phyloP scores from a whole-genome alignment of 1,139 yeast species.

The Pichia sp. region DNA sequence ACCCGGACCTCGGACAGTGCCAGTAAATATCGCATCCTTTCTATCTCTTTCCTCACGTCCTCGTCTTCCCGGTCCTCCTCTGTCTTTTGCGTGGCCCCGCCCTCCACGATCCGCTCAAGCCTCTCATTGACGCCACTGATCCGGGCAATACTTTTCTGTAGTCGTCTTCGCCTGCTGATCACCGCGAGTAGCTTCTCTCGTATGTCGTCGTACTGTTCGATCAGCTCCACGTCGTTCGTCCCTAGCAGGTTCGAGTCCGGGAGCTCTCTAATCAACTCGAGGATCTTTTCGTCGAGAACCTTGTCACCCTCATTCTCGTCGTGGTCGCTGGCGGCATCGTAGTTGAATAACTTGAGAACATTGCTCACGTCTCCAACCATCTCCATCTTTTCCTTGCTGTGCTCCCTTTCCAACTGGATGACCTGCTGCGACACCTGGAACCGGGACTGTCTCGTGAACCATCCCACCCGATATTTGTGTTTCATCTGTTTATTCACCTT shows the following conservation, averaged over 20 bases:
- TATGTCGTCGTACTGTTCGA: constrained; percentile 22
- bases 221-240: constrained; percentile 21
- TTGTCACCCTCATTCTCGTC: constrained; percentile 8
- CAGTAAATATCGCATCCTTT: constrained; percentile 10
- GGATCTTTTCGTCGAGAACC: constrained; percentile 10
- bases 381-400: constrained; percentile 16
- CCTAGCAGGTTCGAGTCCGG: constrained; percentile 26
- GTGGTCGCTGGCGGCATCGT: not conserved
- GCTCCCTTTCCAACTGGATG: constrained; percentile 23
- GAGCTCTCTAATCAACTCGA: constrained; percentile 28
- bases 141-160: constrained; percentile 19
- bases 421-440: constrained; percentile 29
- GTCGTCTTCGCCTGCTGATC: constrained; percentile 15
- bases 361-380: constrained; percentile 26
- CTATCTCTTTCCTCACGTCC: constrained; percentile 7
- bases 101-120: not conserved
- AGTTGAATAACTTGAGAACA: constrained; percentile 19
- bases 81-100: not conserved
- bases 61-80: not conserved
- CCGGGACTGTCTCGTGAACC: constrained; percentile 28
- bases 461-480: constrained; percentile 22
- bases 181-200: constrained; percentile 19
- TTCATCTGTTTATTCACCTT: constrained; percentile 20
- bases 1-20: not conserved
- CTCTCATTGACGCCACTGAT: constrained; percentile 18